phyloP scores from a whole-genome alignment of 768 basidiomycete genomes.

The Trametes coccinea region DNA sequence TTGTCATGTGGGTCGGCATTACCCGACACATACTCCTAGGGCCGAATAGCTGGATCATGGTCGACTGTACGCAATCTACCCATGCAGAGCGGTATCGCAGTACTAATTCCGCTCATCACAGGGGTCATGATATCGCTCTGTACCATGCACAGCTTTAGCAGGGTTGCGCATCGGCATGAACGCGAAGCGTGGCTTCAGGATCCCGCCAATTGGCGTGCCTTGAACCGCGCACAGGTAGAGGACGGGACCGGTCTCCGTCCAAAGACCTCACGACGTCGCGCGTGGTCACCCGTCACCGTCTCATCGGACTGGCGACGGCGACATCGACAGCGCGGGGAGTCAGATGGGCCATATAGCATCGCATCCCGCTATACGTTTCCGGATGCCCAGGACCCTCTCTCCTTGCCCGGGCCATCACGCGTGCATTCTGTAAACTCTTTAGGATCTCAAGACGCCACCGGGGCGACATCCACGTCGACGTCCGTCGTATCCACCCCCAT shows the following conservation, averaged over 20 bases:
- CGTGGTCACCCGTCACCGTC: conserved; percentile 22
- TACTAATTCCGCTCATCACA: conserved; percentile 27
- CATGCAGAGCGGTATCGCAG: neutral
- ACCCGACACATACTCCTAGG: conserved; percentile 46
- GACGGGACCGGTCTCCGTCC: conserved; percentile 18
- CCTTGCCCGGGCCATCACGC: conserved; percentile 1
- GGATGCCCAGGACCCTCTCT: conserved; percentile 8
- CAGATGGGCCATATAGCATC: conserved; percentile 9
- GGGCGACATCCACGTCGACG: conserved; percentile 8
- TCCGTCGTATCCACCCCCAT: conserved; percentile 14
- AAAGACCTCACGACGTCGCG: conserved; percentile 16
- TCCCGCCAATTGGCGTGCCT: conserved; percentile 43
- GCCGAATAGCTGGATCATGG: conserved; percentile 51
- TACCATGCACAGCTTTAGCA: conserved; percentile 58
- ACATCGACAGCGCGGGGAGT: conserved; percentile 11
- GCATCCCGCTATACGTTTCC: conserved; percentile 1
- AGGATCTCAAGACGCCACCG: neutral
- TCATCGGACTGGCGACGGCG: conserved; percentile 15
- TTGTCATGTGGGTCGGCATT: conserved; percentile 52
- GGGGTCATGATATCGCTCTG: conserved; percentile 58
- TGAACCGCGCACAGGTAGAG: conserved; percentile 34
- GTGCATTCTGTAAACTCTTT: neutral
- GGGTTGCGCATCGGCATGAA: conserved; percentile 63
- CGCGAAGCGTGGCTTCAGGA: conserved; percentile 54
- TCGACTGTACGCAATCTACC: conserved; percentile 49